These are phyloP conservation scores for Rhypophila decipiens DNA, from an alignment of 495 filamentous ascomycete species.

Conservation along the genomic window DNA sequence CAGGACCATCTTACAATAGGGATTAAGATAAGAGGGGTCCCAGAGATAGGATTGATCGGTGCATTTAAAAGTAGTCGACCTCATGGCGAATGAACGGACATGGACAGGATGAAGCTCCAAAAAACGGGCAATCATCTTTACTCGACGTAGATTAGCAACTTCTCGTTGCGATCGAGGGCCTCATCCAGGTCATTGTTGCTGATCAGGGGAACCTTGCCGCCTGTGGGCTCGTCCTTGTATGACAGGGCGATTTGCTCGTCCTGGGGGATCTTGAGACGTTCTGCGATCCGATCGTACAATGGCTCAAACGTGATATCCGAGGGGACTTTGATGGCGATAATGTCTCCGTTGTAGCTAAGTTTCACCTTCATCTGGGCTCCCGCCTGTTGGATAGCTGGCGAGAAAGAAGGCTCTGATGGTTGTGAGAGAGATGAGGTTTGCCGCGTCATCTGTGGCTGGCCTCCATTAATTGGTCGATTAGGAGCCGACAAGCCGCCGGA, in stretches of 20 bases:
- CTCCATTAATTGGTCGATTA: slow-evolving; percentile 47
- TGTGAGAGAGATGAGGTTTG: slow-evolving; percentile 71
- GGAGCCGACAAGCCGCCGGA: slow-evolving; percentile 51
- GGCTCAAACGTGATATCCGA: slow-evolving; percentile 69
- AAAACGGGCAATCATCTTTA: slow-evolving; percentile 8
- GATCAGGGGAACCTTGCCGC: slow-evolving; percentile 63
- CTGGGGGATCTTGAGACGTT: slow-evolving; percentile 61
- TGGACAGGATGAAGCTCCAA: background rate
- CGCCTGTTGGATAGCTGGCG: slow-evolving; percentile 38
- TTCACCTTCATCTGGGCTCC: slow-evolving; percentile 75
- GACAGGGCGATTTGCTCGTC: slow-evolving; percentile 65
- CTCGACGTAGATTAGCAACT: slow-evolving; percentile 75
- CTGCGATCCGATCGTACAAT: slow-evolving; percentile 73
- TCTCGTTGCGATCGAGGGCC: slow-evolving; percentile 76
- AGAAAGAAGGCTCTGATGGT: slow-evolving; percentile 53
- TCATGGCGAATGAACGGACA: background rate
- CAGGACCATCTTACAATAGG: no score
- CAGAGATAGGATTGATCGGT: no score
- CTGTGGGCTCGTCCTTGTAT: slow-evolving; percentile 81
- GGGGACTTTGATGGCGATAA: slow-evolving; percentile 85
- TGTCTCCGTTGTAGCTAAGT: slow-evolving; percentile 82
- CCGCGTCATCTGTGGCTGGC: slow-evolving; percentile 55
- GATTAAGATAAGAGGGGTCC: no score
- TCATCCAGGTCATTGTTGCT: slow-evolving; percentile 74
- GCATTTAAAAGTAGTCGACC: background rate